Percentiles rank a stretch among this genome's conserved stretches.
Conservation (phyloP, 2,329 filamentous ascomycete species). For the Podosphaera xanthii region DNA sequence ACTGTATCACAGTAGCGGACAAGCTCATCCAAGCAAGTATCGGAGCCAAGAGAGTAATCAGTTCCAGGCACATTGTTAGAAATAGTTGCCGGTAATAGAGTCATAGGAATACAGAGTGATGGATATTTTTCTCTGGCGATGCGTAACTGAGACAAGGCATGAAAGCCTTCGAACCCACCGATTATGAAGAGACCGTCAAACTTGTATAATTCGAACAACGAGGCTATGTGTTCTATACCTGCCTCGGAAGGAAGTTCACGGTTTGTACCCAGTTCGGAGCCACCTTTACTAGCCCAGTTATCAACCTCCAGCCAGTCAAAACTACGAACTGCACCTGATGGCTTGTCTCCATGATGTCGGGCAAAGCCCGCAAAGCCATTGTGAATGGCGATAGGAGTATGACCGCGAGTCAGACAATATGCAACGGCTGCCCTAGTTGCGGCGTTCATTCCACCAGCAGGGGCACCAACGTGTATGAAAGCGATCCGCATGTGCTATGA, state of each 20-base stretch:
- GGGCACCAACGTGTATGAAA: conserved; percentile 90
- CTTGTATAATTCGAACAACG: conserved; percentile 63
- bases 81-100: conserved; percentile 82
- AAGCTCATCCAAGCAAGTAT: conserved; percentile 88
- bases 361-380: conserved; percentile 92
- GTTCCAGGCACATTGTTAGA: conserved; percentile 97
- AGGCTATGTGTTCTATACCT: conserved; percentile 62
- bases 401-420: conserved; percentile 79
- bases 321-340: conserved; percentile 58
- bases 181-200: conserved; percentile 84
- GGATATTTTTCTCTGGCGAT: conserved; percentile 57
- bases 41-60: conserved; percentile 88
- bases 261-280: conserved; percentile 95
- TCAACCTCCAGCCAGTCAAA: conserved; percentile 90
- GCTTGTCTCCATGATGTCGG: conserved; percentile 68
- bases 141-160: conserved; percentile 68
- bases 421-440: conserved; percentile 82
- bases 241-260: conserved; percentile 70
- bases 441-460: conserved; percentile 94
- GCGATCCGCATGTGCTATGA: conserved; percentile 66
- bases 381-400: conserved; percentile 78
- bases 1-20: conserved; percentile 94
- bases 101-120: conserved; percentile 78
- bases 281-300: conserved; percentile 84
- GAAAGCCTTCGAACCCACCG: conserved; percentile 93